A percentile compares a stretch with the other conserved stretches of the same genome.
phyloP scores from a whole-genome alignment of 352 stramenopile species.

The Globisporangium irregulare region DNA sequence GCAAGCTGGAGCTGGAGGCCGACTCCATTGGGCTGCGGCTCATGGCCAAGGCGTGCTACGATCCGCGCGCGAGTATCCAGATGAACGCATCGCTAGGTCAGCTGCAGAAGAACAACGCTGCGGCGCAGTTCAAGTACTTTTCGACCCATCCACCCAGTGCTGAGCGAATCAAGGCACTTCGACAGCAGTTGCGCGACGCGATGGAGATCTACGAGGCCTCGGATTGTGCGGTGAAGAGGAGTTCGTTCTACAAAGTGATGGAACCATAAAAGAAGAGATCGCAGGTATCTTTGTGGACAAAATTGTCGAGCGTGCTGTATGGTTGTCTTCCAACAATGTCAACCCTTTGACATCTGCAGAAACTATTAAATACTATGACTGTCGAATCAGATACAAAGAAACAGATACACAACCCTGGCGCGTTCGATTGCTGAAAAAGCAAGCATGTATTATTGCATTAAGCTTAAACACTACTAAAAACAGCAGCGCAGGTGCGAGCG shows the following conservation, averaged over 20 bases:
- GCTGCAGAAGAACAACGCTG: conserved; percentile 22
- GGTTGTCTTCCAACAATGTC: no score
- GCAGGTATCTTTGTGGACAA: no score
- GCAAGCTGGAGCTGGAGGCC: conserved; percentile 52
- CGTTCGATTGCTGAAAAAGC: conserved; percentile 3
- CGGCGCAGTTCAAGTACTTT: conserved; percentile 61
- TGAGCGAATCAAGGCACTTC: conserved; percentile 49
- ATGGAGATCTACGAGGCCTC: conserved; percentile 45
- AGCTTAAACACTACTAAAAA: conserved; percentile 25
- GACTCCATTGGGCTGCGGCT: conserved; percentile 51
- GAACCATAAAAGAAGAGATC: background rate
- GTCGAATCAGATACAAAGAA: background rate
- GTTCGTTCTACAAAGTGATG: conserved; percentile 23
- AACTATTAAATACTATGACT: background rate
- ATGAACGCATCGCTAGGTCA: conserved; percentile 43
- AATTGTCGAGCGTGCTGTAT: no score
- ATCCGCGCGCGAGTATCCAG: conserved; percentile 50
- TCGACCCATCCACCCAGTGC: conserved; percentile 68
- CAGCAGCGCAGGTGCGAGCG: conserved; percentile 67
- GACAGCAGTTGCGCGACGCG: conserved; percentile 37
- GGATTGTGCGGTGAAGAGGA: conserved; percentile 32
- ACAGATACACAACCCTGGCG: background rate
- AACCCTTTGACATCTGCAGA: no score
- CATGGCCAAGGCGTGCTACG: conserved; percentile 60
- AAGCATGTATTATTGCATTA: conserved; percentile 1